A percentile compares a stretch with the other conserved stretches of the same genome.
These are phyloP conservation scores for Rutstroemia sydowiana DNA, from an alignment of 2,329 filamentous ascomycete genomes.

Conservation along the genomic window DNA sequence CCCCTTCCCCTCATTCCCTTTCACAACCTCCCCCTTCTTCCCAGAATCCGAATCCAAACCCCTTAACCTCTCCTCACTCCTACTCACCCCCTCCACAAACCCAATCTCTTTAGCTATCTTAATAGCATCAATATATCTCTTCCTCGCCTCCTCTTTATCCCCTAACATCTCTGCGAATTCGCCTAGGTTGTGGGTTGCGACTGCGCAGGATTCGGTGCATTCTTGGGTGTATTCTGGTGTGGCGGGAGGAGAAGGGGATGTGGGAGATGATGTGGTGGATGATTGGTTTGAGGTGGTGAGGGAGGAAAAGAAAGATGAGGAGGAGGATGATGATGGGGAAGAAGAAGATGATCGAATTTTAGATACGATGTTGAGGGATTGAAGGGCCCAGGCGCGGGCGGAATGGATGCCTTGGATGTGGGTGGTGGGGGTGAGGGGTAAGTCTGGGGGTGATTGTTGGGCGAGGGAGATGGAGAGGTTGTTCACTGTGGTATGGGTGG, in stretches of 20 bases:
- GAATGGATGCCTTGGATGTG: slow-evolving; percentile 58
- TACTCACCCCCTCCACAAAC: slow-evolving; percentile 44
- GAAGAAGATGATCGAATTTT: no score
- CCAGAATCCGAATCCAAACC: no score
- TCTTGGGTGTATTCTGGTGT: no score
- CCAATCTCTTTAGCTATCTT: slow-evolving; percentile 49
- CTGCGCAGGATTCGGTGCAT: slow-evolving; percentile 63
- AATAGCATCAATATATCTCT: slow-evolving; percentile 62
- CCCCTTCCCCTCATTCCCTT: not conserved
- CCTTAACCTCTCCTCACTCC: slow-evolving; percentile 45
- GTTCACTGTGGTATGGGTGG: not conserved
- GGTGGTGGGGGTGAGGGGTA: slow-evolving; percentile 37
- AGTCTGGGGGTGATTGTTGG: slow-evolving; percentile 27
- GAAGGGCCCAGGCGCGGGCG: slow-evolving; percentile 70
- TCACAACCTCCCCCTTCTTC: not conserved
- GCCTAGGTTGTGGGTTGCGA: slow-evolving; percentile 78
- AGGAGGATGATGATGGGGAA: no score
- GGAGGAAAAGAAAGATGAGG: no score
- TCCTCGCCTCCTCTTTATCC: slow-evolving; percentile 55
- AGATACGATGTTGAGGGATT: slow-evolving; percentile 61
- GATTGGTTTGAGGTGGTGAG: no score
- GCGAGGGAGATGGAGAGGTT: not conserved
- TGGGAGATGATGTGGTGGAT: no score
- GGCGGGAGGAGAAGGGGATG: no score
- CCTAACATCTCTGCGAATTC: slow-evolving; percentile 74